Evolutionary conservation across 495 filamentous ascomycete genomes (phyloP), one percentile per base, ranked within the genome.

Genomic region (Trichoderma gamsii): DNA sequence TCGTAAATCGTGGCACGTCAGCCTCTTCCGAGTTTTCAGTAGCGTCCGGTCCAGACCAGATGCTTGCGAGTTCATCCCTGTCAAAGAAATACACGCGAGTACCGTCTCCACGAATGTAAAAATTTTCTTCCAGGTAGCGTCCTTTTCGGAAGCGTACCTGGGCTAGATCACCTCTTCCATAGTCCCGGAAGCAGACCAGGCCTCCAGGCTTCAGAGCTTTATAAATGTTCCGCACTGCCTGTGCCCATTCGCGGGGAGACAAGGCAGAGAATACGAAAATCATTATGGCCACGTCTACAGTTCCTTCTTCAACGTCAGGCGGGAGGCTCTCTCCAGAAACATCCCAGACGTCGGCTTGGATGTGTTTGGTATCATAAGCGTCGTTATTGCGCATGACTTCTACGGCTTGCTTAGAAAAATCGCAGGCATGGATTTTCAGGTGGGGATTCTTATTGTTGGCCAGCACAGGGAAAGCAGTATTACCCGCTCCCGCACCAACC

Each of bases 41-140:
- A 61, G 73, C 71, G 11, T 71, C 44, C 25, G 74, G 61, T 18
- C 79, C 84, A n/a, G 83, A 79, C 90, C 94, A 99, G 67, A 97
- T 93, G 44, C 85, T 73, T 43, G 83, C 81, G 70, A 99, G 78
- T 76, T 99, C 89, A 29, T 92, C 88, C 76, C 87, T 83, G 41
- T 96, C 92, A 73, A 99, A 98, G 77, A 99, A 99, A 76, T 97
- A 99, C 8, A 99, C 95, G 27, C 95, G 87, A 9, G 95, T 99
- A 4, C 95, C 95, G 74, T 99, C 95, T 5, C 95, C 95, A 15
- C 95, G 82, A 43, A 97, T 88, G 77, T 99, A 99, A 71, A 98
- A 99, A 74, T 97, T 98, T 80, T 97, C 95, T 65, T 89, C 90
- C 75, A 99, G 81, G 73, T 92, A 97, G 64, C 95, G 84, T 16